Percentiles rank a stretch among this genome's conserved stretches.
Conservation (phyloP, 148 eudicot species). For the Mesembryanthemum crystallinum region DNA sequence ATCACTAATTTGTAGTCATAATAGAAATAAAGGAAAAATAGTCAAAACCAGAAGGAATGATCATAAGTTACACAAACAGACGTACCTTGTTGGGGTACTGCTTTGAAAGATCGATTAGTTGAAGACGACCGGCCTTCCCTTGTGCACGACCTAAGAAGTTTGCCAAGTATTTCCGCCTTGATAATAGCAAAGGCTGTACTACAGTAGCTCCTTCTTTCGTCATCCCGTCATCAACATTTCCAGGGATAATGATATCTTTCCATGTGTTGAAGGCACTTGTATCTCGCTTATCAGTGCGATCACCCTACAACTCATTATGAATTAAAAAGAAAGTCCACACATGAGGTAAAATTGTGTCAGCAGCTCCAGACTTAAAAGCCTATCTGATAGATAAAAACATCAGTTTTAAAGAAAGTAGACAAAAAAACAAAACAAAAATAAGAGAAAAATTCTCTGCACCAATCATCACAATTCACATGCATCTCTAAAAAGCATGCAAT, state of each 20-base stretch:
- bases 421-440: not conserved
- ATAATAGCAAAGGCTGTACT: constrained; percentile 73
- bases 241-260: constrained; percentile 95
- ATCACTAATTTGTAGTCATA: not conserved
- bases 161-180: constrained; percentile 75
- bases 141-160: constrained; percentile 88
- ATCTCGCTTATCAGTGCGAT: constrained; percentile 91
- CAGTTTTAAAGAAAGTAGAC: not conserved
- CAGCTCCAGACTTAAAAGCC: not conserved
- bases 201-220: constrained; percentile 48
- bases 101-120: constrained; percentile 74
- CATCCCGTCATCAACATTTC: constrained; percentile 93
- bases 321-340: not conserved
- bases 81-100: constrained; percentile 74
- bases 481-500: not conserved
- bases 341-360: not conserved
- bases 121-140: constrained; percentile 79
- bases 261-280: constrained; percentile 88
- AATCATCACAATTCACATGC: not conserved
- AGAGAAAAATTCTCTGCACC: not conserved
- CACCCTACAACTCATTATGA: constrained; percentile 57
- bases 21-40: not conserved
- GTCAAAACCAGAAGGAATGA: not conserved
- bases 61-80: constrained; percentile 1
- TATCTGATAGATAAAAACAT: not conserved